phyloP scores from a whole-genome alignment of 2,329 filamentous ascomycete species.

The Colletotrichum simmondsii region DNA sequence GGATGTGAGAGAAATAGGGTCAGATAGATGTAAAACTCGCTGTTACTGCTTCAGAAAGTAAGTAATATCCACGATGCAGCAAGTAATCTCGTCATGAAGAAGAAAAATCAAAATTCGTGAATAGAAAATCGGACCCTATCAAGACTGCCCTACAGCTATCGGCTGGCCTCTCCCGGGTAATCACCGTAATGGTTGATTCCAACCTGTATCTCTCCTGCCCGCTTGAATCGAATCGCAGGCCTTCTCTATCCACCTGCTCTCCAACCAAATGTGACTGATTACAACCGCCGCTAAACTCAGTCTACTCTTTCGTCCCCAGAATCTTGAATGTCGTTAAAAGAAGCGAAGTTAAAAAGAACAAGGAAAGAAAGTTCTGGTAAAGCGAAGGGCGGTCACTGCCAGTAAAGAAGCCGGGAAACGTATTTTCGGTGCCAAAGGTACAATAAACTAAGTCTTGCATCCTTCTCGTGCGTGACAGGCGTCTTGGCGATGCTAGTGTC shows the following conservation, averaged over 20 bases:
- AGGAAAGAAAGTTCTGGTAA: slow-evolving; percentile 37
- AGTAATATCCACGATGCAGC: not conserved
- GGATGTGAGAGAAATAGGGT: too few species aligned
- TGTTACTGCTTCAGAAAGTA: too few species aligned
- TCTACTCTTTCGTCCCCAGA: slow-evolving; percentile 3
- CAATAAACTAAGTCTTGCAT: slow-evolving; percentile 12
- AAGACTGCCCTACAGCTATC: slow-evolving; percentile 30
- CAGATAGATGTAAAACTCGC: too few species aligned
- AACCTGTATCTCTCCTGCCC: slow-evolving; percentile 2
- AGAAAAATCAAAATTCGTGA: slow-evolving; percentile 22
- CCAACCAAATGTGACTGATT: slow-evolving; percentile 21
- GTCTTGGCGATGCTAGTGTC: not conserved
- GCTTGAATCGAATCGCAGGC: not conserved
- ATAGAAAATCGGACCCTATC: slow-evolving; percentile 32
- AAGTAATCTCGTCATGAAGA: not conserved
- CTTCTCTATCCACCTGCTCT: slow-evolving; percentile 1
- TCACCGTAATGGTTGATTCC: not conserved
- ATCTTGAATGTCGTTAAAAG: slow-evolving; percentile 19
- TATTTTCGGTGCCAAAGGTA: slow-evolving; percentile 36
- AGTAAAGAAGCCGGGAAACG: slow-evolving; percentile 1
- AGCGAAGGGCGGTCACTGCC: slow-evolving; percentile 11
- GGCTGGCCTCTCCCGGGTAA: slow-evolving; percentile 18
- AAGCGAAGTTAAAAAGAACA: slow-evolving; percentile 35
- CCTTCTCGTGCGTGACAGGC: not conserved
- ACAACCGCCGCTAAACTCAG: slow-evolving; percentile 17